These are phyloP conservation scores for Arabis hirsuta DNA, from an alignment of 345 rosid genomes.

Conservation along the genomic window DNA sequence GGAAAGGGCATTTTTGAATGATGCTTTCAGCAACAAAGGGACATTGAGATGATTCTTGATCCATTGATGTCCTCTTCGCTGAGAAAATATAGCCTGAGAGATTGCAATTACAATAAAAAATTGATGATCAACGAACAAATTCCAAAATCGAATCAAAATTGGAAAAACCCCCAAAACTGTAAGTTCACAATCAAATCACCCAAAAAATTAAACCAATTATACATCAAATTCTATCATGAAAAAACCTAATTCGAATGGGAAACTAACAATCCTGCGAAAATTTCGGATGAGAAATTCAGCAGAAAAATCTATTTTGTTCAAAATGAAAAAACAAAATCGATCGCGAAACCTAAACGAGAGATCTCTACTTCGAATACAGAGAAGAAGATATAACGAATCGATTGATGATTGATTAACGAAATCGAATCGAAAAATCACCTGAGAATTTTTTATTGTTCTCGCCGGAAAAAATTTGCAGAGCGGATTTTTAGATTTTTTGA, in stretches of 20 bases:
- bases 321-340: not conserved
- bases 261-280: not conserved
- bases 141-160: not conserved
- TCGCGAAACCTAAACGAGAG: constrained; percentile 1
- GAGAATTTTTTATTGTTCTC: constrained; percentile 26
- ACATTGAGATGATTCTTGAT: constrained; percentile 53
- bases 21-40: constrained; percentile 52
- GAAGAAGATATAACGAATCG: not conserved
- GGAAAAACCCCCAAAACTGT: not conserved
- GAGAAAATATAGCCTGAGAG: constrained; percentile 21
- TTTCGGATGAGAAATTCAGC: not conserved
- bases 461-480: constrained; percentile 35
- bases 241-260: not conserved
- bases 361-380: constrained; percentile 10
- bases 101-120: not conserved
- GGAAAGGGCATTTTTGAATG: constrained; percentile 74
- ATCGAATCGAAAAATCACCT: constrained; percentile 30
- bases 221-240: not conserved
- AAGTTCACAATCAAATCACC: not conserved
- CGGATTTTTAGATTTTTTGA: constrained; percentile 21
- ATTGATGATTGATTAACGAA: not conserved
- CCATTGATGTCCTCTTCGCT: constrained; percentile 41
- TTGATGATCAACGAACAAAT: constrained; percentile 19
- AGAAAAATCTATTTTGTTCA: not conserved
- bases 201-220: not conserved